These are phyloP conservation scores for Yamadazyma pseudoaaseri DNA, from an alignment of 1,139 yeast species.

Conservation along the genomic window DNA sequence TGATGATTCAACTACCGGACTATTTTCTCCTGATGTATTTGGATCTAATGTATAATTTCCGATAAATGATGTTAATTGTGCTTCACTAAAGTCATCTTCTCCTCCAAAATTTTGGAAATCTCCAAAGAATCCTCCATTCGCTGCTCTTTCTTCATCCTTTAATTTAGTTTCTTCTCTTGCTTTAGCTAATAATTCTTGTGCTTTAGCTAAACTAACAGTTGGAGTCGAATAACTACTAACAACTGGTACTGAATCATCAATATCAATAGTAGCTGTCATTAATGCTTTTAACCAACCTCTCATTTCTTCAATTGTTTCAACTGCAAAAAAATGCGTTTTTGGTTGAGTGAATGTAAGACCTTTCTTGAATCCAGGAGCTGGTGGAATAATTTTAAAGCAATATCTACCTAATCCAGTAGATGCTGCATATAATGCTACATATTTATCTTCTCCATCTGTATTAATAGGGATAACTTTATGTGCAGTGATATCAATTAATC, in stretches of 20 bases:
- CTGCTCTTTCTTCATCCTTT: slow-evolving; percentile 54
- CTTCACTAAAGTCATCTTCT: slow-evolving; percentile 22
- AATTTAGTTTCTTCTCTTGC: slow-evolving; percentile 71
- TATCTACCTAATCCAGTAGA: slow-evolving; percentile 90
- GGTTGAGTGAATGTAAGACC: slow-evolving; percentile 97
- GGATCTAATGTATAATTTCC: slow-evolving; percentile 23
- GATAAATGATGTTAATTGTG: slow-evolving; percentile 15
- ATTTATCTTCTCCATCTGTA: slow-evolving; percentile 60
- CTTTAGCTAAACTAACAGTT: slow-evolving; percentile 80
- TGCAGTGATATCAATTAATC: slow-evolving; percentile 92
- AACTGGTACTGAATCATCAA: slow-evolving; percentile 90
- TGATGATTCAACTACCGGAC: slow-evolving; percentile 33
- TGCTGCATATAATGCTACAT: slow-evolving; percentile 85
- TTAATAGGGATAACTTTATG: slow-evolving; percentile 74
- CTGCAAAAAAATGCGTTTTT: slow-evolving; percentile 93
- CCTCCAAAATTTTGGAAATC: slow-evolving; percentile 24
- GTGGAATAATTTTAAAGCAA: slow-evolving; percentile 92
- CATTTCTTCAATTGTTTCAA: slow-evolving; percentile 88
- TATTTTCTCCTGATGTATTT: slow-evolving; percentile 23
- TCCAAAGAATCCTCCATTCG: slow-evolving; percentile 20
- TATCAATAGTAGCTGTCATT: slow-evolving; percentile 93
- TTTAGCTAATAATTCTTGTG: slow-evolving; percentile 80
- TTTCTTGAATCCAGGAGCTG: slow-evolving; percentile 95
- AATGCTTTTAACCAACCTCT: slow-evolving; percentile 93
- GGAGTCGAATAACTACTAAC: slow-evolving; percentile 95